These are phyloP conservation scores for Phylloporus arenicola DNA, from an alignment of 768 basidiomycete species.

Conservation along the genomic window DNA sequence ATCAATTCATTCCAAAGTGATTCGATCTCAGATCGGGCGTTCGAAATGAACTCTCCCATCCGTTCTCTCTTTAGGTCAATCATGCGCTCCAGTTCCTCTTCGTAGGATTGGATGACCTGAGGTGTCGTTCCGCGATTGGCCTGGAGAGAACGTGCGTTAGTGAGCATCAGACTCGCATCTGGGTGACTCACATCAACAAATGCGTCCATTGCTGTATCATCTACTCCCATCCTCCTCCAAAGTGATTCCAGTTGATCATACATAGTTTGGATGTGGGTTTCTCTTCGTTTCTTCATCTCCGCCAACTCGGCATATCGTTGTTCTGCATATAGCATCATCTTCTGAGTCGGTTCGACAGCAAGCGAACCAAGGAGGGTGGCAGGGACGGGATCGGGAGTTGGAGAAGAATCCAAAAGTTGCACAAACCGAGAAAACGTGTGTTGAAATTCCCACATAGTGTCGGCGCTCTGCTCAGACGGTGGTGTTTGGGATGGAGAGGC, in stretches of 20 bases:
- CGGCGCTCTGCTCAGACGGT: constrained; percentile 6
- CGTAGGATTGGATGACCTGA: constrained; percentile 73
- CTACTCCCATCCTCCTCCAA: constrained; percentile 82
- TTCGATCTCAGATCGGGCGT: constrained; percentile 76
- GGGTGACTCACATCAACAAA: constrained; percentile 66
- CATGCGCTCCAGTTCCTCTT: constrained; percentile 88
- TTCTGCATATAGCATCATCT: constrained; percentile 69
- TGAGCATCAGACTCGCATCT: background rate
- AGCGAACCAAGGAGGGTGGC: constrained; percentile 25
- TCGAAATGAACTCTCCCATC: constrained; percentile 78
- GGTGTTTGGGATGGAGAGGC: constrained; percentile 13
- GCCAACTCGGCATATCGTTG: constrained; percentile 54
- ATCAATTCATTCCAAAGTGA: constrained; percentile 83
- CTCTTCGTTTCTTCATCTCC: constrained; percentile 68
- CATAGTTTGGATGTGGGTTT: constrained; percentile 84
- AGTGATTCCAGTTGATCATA: constrained; percentile 90
- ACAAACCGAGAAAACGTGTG: constrained; percentile 61
- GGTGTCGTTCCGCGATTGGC: constrained; percentile 74
- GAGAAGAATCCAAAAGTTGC: constrained; percentile 45
- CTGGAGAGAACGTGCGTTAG: constrained; percentile 12
- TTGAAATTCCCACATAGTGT: constrained; percentile 40
- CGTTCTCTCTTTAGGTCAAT: constrained; percentile 81
- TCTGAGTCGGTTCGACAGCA: constrained; percentile 71
- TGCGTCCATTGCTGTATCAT: constrained; percentile 78
- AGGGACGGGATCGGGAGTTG: constrained; percentile 18